Base-by-base conservation (phyloP, 2,329 filamentous ascomycete genomes). In the Ascochyta lentis region DNA sequence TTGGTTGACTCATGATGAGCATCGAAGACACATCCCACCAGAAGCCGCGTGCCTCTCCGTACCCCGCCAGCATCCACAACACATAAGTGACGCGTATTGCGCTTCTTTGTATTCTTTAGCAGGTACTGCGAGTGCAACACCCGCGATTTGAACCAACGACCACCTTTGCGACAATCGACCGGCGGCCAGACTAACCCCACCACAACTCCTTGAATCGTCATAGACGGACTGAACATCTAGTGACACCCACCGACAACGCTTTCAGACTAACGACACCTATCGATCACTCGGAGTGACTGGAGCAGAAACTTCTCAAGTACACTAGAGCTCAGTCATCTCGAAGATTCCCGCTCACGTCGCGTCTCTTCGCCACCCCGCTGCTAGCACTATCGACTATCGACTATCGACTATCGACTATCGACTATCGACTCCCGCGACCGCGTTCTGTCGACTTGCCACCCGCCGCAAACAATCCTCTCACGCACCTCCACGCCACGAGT, bases 161-260 rank as follows among this genome's bases (percentile, higher is more conserved):
- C 22, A 45, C 46, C 37, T 44, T 56, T 48, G 57, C 58, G 49
- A 59, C 59, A n/a, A 35, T 34, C 46, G 56, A 45, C 54, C 54
- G 45, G 34, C 52, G 27, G 46, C 54, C 54, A 46, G 49, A 40
- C 51, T 50, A 58, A 66, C 68, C 60, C 64, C 65, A 65, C 65
- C 61, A 64, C 57, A 63, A 31, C 29, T 42, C 33, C 24, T 27
- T 50, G 59, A 60, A 67, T 72, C 71, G 68, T 73, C 71, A 72
- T 70, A 57, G 65, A 68, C 45, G 54, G 10, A 3, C 12, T 31
- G 10, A 51, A 59, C 60, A 52, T 56, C 19, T 19, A 19, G 19
- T 19, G 19, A 19, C 19, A 19, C 19, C 60, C 67, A 52, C 52
- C 49, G 41, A 63, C 22, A 50, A 12, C 33, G 44, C 37, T 52